A percentile compares a stretch with the other conserved stretches of the same genome.
phyloP scores from a whole-genome alignment of 495 filamentous ascomycete species.

The Staphylotrichum tortipilum region DNA sequence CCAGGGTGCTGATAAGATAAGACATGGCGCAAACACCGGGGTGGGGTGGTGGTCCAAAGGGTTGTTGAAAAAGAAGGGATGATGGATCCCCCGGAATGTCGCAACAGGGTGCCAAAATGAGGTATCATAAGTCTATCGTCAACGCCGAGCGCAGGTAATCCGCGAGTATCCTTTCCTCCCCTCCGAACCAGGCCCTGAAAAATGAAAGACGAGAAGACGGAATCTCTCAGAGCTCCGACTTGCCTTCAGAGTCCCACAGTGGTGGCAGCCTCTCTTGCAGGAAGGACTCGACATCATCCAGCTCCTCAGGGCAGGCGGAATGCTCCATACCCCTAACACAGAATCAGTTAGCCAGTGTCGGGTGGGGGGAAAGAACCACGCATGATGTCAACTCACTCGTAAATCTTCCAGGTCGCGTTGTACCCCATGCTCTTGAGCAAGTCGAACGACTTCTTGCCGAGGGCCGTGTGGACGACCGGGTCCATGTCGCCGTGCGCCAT shows the following conservation, averaged over 20 bases:
- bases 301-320: slow-evolving; percentile 67
- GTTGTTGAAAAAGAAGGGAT: neutral
- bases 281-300: slow-evolving; percentile 76
- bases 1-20: slow-evolving; percentile 6
- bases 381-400: slow-evolving; percentile 46
- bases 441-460: slow-evolving; percentile 58
- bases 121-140: neutral
- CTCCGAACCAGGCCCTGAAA: neutral
- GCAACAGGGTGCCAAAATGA: neutral
- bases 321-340: slow-evolving; percentile 55
- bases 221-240: slow-evolving; percentile 31
- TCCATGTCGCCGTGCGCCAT: slow-evolving; percentile 78
- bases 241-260: slow-evolving; percentile 30
- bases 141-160: slow-evolving; percentile 1
- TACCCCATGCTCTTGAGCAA: slow-evolving; percentile 56
- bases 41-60: too few species aligned
- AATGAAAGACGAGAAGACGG: too few species aligned
- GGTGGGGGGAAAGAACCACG: neutral
- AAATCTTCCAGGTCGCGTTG: slow-evolving; percentile 67
- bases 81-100: neutral
- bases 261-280: slow-evolving; percentile 54
- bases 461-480: slow-evolving; percentile 55
- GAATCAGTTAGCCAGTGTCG: slow-evolving; percentile 8
- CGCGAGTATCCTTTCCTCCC: neutral
- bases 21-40: neutral